Evolutionary conservation across 306 rosid species (phyloP), one percentile per base, ranked within the genome.

Genomic region (Lagenaria siceraria): DNA sequence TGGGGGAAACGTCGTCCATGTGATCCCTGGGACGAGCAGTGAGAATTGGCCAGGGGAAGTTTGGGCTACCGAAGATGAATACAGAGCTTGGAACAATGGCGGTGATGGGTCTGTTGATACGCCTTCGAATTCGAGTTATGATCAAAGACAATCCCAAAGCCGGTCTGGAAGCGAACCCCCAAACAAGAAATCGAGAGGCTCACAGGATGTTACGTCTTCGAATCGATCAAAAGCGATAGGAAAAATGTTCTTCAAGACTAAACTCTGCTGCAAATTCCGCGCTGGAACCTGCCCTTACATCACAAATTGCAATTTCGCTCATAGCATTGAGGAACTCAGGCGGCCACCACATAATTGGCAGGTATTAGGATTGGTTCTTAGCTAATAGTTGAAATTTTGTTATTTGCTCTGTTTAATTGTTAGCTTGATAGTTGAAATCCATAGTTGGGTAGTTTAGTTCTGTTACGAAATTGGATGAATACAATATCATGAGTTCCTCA

Each of bases 21-120:
- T 92, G 62, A 78, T 92, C 84, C 65, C 96, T 51, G 88, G 89
- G 48, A 86, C 76, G 52, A 88, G 87, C 5, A 80, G 77, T 15
- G 97, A 91, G 1, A 91, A 80, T 79, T 95, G 99, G 99, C 73
- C 92, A 0, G 68, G 75, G 1, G 99, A 96, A 7, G 92, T 88
- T 72, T 96, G 99, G 99, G 99, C 99, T 0, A 96, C 99, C 1
- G 99, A 96, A 64, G 99, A 96, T 1, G 99, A 96, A 65, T 96
- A 96, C 79, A 81, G 92, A 43, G 91, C 85, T 83, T 96, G 96
- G 96, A 88, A 86, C 87, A 89, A 85, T 15, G 80, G 82, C 58
- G 77, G 43, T 0, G 89, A 83, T 6, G 79, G 79, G 12, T 76
- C 78, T 8, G 81, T 78, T 0, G 98, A 94, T 61, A 82, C 91